These are phyloP conservation scores for Wickerhamiella spandovensis DNA, from an alignment of 805 yeast species.

Conservation along the genomic window DNA sequence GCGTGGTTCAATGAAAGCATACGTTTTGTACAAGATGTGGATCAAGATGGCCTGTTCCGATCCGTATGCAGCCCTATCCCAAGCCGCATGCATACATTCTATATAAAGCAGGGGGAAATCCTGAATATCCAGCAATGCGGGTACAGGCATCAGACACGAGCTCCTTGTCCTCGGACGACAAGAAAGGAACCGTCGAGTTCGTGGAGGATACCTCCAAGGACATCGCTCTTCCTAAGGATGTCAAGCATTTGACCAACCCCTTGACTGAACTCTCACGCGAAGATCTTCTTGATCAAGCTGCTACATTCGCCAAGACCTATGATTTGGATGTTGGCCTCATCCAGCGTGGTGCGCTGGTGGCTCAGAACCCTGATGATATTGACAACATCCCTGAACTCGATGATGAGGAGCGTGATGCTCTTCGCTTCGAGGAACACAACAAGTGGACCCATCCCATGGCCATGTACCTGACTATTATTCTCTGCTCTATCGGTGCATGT, in stretches of 20 bases:
- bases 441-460: slow-evolving; percentile 32
- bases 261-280: slow-evolving; percentile 8
- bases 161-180: neutral
- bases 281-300: slow-evolving; percentile 19
- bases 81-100: neutral
- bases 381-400: slow-evolving; percentile 17
- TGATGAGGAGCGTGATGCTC: slow-evolving; percentile 20
- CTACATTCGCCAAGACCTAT: slow-evolving; percentile 13
- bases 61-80: neutral
- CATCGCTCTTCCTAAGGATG: neutral
- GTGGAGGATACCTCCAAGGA: neutral
- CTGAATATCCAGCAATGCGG: neutral
- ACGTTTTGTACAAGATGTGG: too few relatives aligned
- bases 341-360: slow-evolving; percentile 38
- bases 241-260: neutral
- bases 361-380: slow-evolving; percentile 29
- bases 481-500: slow-evolving; percentile 53
- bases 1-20: too few relatives aligned
- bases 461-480: slow-evolving; percentile 36
- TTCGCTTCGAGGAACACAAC: slow-evolving; percentile 34
- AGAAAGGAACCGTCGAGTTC: neutral
- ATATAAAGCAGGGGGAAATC: neutral
- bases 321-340: slow-evolving; percentile 10
- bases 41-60: neutral
- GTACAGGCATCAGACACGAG: neutral